Evolutionary conservation across 2,329 filamentous ascomycete species (phyloP).

Genomic region (Karstenula rhodostoma): DNA sequence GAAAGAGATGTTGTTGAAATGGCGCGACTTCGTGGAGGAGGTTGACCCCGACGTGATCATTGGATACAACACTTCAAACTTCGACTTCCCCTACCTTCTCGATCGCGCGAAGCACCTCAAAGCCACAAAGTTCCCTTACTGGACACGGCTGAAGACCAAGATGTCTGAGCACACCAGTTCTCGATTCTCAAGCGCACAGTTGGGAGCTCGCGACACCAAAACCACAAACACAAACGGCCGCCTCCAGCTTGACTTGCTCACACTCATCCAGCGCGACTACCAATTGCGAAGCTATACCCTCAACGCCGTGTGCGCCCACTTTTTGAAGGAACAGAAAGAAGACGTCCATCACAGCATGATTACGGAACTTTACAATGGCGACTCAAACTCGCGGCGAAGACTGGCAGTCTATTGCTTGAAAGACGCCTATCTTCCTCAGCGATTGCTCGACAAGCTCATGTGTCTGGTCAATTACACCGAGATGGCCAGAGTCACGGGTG

Average conservation of each 20-base stretch:
- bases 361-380: conserved; percentile 96
- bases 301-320: conserved; percentile 94
- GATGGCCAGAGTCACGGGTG: conserved; percentile 98
- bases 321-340: conserved; percentile 96
- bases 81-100: conserved; percentile 96
- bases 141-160: conserved; percentile 78
- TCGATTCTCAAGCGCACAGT: conserved; percentile 96
- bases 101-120: conserved; percentile 88
- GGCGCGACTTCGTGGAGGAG: conserved; percentile 87
- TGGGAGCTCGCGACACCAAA: conserved; percentile 95
- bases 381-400: conserved; percentile 87
- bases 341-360: conserved; percentile 99
- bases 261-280: conserved; percentile 92
- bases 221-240: conserved; percentile 93
- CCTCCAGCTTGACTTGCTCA: conserved; percentile 91
- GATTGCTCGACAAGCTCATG: conserved; percentile 96
- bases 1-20: conserved; percentile 87
- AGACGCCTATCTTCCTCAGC: conserved; percentile 93
- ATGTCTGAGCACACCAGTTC: conserved; percentile 77
- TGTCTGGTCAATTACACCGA: conserved; percentile 99
- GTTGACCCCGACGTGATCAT: conserved; percentile 98
- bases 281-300: conserved; percentile 96
- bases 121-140: conserved; percentile 80
- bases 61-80: conserved; percentile 98
- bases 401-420: conserved; percentile 96